These are phyloP conservation scores for Ampelomyces quisqualis DNA, from an alignment of 2,329 filamentous ascomycete species.

Conservation along the genomic window DNA sequence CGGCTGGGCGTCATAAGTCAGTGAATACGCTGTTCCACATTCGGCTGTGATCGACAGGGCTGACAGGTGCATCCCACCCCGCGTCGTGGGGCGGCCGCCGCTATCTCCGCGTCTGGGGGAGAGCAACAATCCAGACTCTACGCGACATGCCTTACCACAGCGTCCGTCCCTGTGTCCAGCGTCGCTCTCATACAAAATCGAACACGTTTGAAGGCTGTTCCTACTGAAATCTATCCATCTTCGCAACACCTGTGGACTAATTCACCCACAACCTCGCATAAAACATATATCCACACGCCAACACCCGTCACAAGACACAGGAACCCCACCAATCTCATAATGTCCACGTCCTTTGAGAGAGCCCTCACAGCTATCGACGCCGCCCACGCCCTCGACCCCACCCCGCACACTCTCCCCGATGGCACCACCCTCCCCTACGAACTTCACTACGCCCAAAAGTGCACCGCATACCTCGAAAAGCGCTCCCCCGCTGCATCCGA, in stretches of 20 bases:
- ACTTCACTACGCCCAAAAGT: constrained; percentile 77
- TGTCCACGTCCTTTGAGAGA: constrained; percentile 32
- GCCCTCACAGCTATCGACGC: constrained; percentile 71
- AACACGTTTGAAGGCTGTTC: no score
- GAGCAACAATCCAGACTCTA: constrained; percentile 11
- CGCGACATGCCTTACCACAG: constrained; percentile 12
- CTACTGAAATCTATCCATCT: neutral
- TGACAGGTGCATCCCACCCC: constrained; percentile 10
- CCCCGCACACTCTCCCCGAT: constrained; percentile 47
- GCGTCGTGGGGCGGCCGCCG: constrained; percentile 17
- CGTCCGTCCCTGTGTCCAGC: no score
- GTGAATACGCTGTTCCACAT: no score
- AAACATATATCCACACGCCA: no score
- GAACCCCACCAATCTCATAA: constrained; percentile 1
- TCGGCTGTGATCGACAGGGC: constrained; percentile 2
- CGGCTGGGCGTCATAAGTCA: no score
- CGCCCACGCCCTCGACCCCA: constrained; percentile 69
- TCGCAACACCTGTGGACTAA: neutral
- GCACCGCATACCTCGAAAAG: constrained; percentile 69
- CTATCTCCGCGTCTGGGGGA: constrained; percentile 7
- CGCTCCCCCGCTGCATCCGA: constrained; percentile 64
- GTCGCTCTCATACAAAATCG: no score
- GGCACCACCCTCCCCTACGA: constrained; percentile 65
- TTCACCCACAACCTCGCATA: neutral
- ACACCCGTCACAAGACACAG: neutral